phyloP scores from a whole-genome alignment of 2,329 filamentous ascomycete genomes.

The Metarhizium robertsii region DNA sequence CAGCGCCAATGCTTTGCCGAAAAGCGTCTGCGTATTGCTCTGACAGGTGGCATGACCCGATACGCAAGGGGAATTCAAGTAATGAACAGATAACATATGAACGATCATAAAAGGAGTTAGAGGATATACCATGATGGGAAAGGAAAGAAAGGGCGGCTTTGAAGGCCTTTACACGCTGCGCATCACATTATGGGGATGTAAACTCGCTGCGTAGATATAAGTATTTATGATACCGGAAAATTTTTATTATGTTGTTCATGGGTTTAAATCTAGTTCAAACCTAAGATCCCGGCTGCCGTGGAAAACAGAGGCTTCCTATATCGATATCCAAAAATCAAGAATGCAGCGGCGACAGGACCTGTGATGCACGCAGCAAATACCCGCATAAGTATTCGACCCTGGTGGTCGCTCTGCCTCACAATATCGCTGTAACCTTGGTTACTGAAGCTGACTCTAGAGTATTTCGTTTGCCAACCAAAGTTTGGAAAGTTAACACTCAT shows the following conservation, averaged over 20 bases:
- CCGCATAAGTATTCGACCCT: slow-evolving; percentile 51
- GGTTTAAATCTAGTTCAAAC: neutral
- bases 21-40: too few relatives aligned
- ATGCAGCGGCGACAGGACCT: slow-evolving; percentile 20
- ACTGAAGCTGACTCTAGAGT: slow-evolving; percentile 84
- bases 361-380: slow-evolving; percentile 28
- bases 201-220: too few relatives aligned
- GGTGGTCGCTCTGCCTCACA: slow-evolving; percentile 56
- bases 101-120: too few relatives aligned
- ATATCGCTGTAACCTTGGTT: slow-evolving; percentile 88
- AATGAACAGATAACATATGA: too few relatives aligned
- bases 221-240: too few relatives aligned
- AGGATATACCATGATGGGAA: too few relatives aligned
- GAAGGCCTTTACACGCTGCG: too few relatives aligned
- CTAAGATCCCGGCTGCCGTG: neutral
- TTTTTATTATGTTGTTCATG: neutral
- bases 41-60: too few relatives aligned
- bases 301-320: slow-evolving; percentile 14
- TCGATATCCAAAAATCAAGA: slow-evolving; percentile 16
- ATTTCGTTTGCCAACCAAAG: slow-evolving; percentile 86
- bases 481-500: slow-evolving; percentile 67
- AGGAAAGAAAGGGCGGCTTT: too few relatives aligned
- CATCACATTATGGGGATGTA: neutral
- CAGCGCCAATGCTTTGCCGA: too few relatives aligned
- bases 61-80: too few relatives aligned